Evolutionary conservation across 2,329 filamentous ascomycete species (phyloP).

Genomic region (Fusarium sp.): DNA sequence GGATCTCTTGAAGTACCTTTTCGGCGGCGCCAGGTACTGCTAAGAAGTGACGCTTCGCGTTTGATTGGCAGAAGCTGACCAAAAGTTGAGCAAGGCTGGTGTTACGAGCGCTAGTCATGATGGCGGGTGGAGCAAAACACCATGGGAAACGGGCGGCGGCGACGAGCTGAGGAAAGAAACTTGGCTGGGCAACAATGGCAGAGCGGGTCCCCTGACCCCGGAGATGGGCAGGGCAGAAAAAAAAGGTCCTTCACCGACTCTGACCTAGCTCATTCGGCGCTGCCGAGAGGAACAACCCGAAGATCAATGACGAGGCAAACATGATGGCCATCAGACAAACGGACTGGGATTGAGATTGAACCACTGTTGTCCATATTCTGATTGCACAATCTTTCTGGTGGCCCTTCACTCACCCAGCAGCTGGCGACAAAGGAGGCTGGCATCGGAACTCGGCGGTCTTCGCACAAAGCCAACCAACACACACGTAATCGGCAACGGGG

Average conservation of each 20-base stretch:
- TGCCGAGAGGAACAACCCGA: conserved; percentile 1
- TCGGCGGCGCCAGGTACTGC: conserved; percentile 22
- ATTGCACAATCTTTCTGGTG: no score
- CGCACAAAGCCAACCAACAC: background rate
- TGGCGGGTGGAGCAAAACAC: conserved; percentile 42
- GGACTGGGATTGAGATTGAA: no score
- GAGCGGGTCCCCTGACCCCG: conserved; percentile 25
- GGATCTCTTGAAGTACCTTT: conserved; percentile 26
- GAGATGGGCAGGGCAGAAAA: conserved; percentile 9
- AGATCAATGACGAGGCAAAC: conserved; percentile 1
- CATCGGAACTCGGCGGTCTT: background rate
- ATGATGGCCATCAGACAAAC: background rate
- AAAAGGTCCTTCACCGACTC: conserved; percentile 10
- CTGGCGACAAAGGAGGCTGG: background rate
- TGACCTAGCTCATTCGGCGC: background rate
- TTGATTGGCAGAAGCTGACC: conserved; percentile 27
- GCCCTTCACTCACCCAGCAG: no score
- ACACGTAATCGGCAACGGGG: background rate
- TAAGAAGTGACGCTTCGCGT: background rate
- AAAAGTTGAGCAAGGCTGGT: conserved; percentile 26
- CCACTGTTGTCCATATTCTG: no score
- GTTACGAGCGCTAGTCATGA: conserved; percentile 16
- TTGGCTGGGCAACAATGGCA: conserved; percentile 16
- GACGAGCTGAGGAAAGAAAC: conserved; percentile 22
- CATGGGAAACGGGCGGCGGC: conserved; percentile 20